These are phyloP conservation scores for Camelina laxa DNA, from an alignment of 345 rosid species.

Conservation along the genomic window DNA sequence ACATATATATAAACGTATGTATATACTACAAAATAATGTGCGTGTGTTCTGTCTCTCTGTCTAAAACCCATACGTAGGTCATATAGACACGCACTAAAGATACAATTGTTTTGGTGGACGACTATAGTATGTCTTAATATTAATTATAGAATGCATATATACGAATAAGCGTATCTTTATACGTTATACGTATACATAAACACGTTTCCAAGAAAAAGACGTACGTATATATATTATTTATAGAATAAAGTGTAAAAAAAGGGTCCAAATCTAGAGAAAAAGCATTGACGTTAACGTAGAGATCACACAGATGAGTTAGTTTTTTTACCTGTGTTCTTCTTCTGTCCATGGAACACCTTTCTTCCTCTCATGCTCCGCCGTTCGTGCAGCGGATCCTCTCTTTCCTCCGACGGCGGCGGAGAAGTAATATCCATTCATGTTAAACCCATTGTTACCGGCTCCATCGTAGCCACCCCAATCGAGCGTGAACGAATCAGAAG, in stretches of 20 bases:
- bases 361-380: constrained; percentile 91
- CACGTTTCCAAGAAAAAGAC: constrained; percentile 34
- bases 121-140: background rate
- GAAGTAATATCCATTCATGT: constrained; percentile 58
- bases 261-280: constrained; percentile 41
- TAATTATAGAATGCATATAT: background rate
- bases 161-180: constrained; percentile 29
- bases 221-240: constrained; percentile 3
- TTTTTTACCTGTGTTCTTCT: constrained; percentile 90
- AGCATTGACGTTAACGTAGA: constrained; percentile 28
- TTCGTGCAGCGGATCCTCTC: constrained; percentile 59
- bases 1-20: background rate
- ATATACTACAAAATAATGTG: constrained; percentile 19
- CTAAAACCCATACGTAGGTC: constrained; percentile 23
- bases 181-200: constrained; percentile 40
- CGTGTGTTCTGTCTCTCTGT: constrained; percentile 32
- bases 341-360: constrained; percentile 99
- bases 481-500: constrained; percentile 73
- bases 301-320: background rate
- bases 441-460: constrained; percentile 45
- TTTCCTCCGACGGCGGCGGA: constrained; percentile 64
- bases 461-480: constrained; percentile 62
- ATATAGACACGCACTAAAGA: constrained; percentile 37
- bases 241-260: background rate
- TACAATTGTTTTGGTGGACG: constrained; percentile 35